A percentile compares a stretch with the other conserved stretches of the same genome.
Evolutionary conservation across 179 eudicot genomes (phyloP).

Genomic region (Spergularia azorica): DNA sequence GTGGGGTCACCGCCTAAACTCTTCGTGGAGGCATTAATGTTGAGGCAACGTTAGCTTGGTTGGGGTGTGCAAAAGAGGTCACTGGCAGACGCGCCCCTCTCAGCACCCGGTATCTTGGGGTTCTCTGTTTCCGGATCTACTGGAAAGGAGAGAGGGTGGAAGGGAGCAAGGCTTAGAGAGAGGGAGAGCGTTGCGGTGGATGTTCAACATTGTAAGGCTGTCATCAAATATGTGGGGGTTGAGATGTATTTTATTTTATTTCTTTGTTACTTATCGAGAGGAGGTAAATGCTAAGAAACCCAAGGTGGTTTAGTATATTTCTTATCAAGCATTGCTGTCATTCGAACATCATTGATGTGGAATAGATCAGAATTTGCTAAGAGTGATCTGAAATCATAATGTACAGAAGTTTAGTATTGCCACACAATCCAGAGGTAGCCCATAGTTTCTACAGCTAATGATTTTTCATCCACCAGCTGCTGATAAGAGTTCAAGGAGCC

Average conservation of each 20-base stretch:
- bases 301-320: neutral
- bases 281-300: neutral
- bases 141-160: too few relatives aligned
- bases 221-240: neutral
- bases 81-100: too few relatives aligned
- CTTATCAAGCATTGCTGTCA: neutral
- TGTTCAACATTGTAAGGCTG: neutral
- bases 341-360: neutral
- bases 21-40: too few relatives aligned
- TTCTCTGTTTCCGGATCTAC: too few relatives aligned
- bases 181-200: too few relatives aligned
- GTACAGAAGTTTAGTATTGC: neutral
- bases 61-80: too few relatives aligned
- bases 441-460: constrained; percentile 5
- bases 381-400: neutral
- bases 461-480: constrained; percentile 56
- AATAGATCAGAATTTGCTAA: neutral
- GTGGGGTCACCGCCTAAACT: too few relatives aligned
- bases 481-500: constrained; percentile 71
- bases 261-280: neutral
- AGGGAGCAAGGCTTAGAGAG: too few relatives aligned
- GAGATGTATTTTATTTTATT: neutral
- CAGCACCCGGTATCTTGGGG: too few relatives aligned
- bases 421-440: neutral
- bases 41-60: too few relatives aligned